Conservation (phyloP, 768 basidiomycete species). For the Guyanaporus albipodus region DNA sequence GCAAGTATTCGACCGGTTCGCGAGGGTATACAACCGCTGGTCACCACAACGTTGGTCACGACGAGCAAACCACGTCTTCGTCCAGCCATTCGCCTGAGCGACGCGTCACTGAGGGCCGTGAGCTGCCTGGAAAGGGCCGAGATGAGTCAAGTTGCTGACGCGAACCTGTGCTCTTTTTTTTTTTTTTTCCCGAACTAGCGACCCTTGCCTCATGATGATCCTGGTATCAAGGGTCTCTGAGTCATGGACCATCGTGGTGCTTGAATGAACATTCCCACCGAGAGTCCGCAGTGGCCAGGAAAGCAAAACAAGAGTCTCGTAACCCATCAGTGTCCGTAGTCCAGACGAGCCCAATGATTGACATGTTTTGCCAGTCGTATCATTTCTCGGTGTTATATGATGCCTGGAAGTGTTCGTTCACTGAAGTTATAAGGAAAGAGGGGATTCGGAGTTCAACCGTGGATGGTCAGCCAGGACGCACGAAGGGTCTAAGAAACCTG, state of each 20-base stretch:
- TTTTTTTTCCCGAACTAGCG: not conserved
- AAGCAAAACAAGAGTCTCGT: not conserved
- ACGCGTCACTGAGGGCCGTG: not conserved
- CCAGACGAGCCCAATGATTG: not conserved
- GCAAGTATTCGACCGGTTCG: not conserved
- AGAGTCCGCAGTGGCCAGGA: too few species aligned
- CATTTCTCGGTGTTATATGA: too few species aligned
- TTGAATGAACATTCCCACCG: not conserved
- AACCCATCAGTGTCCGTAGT: not conserved
- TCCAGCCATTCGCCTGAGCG: not conserved
- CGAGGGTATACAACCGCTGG: not conserved
- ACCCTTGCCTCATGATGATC: slow-evolving; percentile 13
- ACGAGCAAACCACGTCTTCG: not conserved
- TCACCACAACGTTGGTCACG: not conserved
- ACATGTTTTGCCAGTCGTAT: not conserved
- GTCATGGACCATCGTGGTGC: not conserved
- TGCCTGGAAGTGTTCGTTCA: too few species aligned
- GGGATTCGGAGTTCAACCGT: too few species aligned
- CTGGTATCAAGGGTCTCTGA: slow-evolving; percentile 4
- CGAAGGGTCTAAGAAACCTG: too few species aligned
- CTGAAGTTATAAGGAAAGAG: too few species aligned
- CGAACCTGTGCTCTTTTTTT: slow-evolving; percentile 7
- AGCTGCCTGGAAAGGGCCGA: not conserved
- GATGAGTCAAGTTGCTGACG: slow-evolving; percentile 27
- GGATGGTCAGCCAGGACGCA: too few species aligned